Percentiles rank a stretch among this genome's conserved stretches.
phyloP scores from a whole-genome alignment of 805 yeast genomes.

The Nakazawaea siamensis region DNA sequence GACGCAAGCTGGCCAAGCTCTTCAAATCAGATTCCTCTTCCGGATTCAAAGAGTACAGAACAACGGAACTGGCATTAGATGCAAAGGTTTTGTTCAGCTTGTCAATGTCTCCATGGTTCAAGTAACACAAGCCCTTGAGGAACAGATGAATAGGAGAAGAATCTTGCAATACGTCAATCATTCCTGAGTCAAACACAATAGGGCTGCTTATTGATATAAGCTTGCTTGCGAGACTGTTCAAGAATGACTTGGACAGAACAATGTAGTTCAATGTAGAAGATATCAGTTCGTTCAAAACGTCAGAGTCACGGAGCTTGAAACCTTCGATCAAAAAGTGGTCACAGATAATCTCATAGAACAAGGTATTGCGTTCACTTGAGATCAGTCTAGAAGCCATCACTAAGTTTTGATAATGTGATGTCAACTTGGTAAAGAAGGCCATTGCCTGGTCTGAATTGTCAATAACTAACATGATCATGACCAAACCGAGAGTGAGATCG shows the following conservation, averaged over 20 bases:
- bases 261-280: conserved; percentile 11
- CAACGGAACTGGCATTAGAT: conserved; percentile 19
- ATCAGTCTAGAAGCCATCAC: no score
- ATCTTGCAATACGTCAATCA: conserved; percentile 16
- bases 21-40: conserved; percentile 8
- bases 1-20: not conserved
- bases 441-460: conserved; percentile 22
- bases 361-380: no score
- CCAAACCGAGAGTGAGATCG: conserved; percentile 17
- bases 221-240: conserved; percentile 16
- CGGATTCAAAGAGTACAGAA: conserved; percentile 14
- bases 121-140: conserved; percentile 19
- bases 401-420: no score
- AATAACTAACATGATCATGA: conserved; percentile 21
- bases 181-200: conserved; percentile 10
- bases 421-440: conserved; percentile 15
- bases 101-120: conserved; percentile 17
- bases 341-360: conserved; percentile 1
- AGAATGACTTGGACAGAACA: conserved; percentile 12
- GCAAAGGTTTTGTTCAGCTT: conserved; percentile 24
- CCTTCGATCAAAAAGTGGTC: conserved; percentile 16
- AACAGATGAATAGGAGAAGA: conserved; percentile 15
- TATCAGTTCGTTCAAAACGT: conserved; percentile 16
- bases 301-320: conserved; percentile 15
- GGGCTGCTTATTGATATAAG: conserved; percentile 11